Percentiles rank a stretch among this genome's conserved stretches.
Evolutionary conservation across 1,284 basidiomycete species (phyloP).

Genomic region (Pseudozyma tsukubaensis): DNA sequence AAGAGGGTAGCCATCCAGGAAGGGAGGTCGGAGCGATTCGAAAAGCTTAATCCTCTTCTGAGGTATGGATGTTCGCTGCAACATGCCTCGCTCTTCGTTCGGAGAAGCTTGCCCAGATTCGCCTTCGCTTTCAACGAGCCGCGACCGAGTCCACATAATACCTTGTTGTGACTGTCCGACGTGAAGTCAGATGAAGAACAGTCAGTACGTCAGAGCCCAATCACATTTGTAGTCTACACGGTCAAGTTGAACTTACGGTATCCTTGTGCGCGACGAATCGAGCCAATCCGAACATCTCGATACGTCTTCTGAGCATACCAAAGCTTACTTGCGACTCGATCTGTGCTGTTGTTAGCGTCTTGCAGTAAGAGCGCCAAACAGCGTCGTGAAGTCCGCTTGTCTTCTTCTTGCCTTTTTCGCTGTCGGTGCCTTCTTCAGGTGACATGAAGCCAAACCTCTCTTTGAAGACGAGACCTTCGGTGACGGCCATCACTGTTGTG

Average conservation of each 20-base stretch:
- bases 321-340: constrained; percentile 61
- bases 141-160: constrained; percentile 4
- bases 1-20: constrained; percentile 64
- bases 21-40: constrained; percentile 64
- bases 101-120: background rate
- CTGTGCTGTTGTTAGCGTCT: constrained; percentile 53
- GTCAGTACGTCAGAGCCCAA: no score
- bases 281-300: constrained; percentile 67
- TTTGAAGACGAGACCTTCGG: constrained; percentile 59
- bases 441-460: constrained; percentile 50
- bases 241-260: constrained; percentile 30
- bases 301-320: constrained; percentile 55
- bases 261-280: constrained; percentile 66
- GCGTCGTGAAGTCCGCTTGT: background rate
- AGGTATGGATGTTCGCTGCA: constrained; percentile 34
- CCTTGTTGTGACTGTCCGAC: background rate
- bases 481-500: constrained; percentile 63
- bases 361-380: constrained; percentile 43
- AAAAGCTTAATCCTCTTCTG: constrained; percentile 53
- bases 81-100: constrained; percentile 15
- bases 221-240: no score
- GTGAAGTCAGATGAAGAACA: no score
- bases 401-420: background rate
- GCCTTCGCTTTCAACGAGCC: background rate
- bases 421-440: background rate